Conservation (phyloP, 352 stramenopile genomes). For the Phytophthora sp. region DNA sequence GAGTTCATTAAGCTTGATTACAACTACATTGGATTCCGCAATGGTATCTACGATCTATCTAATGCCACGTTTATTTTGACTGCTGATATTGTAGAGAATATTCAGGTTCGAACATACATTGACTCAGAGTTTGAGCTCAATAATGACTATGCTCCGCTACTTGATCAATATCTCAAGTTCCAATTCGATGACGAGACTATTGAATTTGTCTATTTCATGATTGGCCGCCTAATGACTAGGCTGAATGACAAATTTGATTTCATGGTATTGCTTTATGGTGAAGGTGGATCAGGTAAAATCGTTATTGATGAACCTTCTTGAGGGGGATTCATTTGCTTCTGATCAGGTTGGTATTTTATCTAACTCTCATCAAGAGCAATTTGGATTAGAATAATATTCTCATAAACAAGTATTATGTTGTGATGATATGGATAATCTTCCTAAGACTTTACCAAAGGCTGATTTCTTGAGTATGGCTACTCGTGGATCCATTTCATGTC, state of each 20-base stretch:
- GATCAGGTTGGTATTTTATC: background rate
- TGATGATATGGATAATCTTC: background rate
- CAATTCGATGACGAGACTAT: background rate
- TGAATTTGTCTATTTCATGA: conserved; percentile 1
- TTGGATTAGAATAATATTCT: background rate
- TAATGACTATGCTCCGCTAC: background rate
- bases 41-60: background rate
- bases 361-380: background rate
- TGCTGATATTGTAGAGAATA: background rate
- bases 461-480: background rate
- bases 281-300: background rate
- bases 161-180: background rate
- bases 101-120: background rate
- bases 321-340: background rate
- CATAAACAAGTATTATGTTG: background rate
- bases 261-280: background rate
- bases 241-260: conserved; percentile 1
- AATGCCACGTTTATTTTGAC: conserved; percentile 1
- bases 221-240: background rate
- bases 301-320: background rate
- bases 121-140: background rate
- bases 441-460: background rate
- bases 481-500: background rate
- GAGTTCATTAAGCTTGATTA: background rate
- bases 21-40: background rate